These are phyloP conservation scores for Tolypocladium album DNA, from an alignment of 2,329 filamentous ascomycete genomes.

Conservation along the genomic window DNA sequence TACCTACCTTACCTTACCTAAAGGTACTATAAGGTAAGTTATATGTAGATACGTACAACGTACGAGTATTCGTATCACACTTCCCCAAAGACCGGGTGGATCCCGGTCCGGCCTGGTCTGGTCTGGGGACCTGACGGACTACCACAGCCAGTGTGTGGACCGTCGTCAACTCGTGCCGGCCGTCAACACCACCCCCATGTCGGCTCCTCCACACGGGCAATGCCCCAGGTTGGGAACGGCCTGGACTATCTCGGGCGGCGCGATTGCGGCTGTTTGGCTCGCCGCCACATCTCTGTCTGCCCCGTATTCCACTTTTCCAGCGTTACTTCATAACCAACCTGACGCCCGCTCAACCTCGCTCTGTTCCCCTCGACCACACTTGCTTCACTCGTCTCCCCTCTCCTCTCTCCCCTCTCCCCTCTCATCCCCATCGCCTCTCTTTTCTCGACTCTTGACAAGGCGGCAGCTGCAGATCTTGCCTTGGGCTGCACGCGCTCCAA, in stretches of 20 bases:
- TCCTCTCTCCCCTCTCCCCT: too few species aligned
- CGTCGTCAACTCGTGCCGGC: neutral
- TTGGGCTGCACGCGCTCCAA: neutral
- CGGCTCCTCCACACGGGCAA: neutral
- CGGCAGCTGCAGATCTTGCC: neutral
- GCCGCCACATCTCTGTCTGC: neutral
- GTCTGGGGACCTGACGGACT: neutral
- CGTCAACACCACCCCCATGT: neutral
- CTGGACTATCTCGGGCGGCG: neutral
- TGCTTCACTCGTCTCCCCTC: neutral
- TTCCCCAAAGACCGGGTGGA: too few species aligned
- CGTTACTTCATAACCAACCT: neutral
- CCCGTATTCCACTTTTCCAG: neutral
- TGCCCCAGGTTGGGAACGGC: slow-evolving; percentile 1
- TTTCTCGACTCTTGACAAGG: neutral
- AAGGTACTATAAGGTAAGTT: too few species aligned
- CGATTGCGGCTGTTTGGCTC: neutral
- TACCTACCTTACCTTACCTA: too few species aligned
- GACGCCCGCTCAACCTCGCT: neutral
- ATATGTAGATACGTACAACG: too few species aligned
- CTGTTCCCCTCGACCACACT: neutral
- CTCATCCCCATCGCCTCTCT: neutral
- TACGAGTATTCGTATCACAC: too few species aligned
- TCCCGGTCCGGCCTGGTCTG: too few species aligned
- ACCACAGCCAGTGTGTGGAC: neutral